phyloP scores from a whole-genome alignment of 2,329 filamentous ascomycete genomes.

The Dichotomopilus funicola region DNA sequence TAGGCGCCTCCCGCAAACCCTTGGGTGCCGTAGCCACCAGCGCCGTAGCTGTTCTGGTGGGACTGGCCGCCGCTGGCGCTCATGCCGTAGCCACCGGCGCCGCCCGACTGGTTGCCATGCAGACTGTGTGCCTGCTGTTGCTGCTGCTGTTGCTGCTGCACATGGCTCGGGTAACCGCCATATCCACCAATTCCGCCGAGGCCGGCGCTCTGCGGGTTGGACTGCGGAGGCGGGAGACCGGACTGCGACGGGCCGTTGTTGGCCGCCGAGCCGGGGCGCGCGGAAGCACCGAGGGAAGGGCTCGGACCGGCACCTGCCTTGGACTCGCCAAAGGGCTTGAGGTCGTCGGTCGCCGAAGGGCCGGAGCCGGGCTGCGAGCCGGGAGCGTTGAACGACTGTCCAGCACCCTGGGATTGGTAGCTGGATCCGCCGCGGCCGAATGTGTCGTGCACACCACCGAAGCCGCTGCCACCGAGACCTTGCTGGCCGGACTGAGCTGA shows the following conservation, averaged over 20 bases:
- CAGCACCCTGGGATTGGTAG: constrained; percentile 47
- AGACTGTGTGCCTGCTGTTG: constrained; percentile 38
- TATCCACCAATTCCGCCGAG: constrained; percentile 41
- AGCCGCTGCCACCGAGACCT: constrained; percentile 42
- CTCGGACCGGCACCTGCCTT: constrained; percentile 50
- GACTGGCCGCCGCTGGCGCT: constrained; percentile 44
- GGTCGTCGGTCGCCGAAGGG: constrained; percentile 42
- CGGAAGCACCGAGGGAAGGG: constrained; percentile 48
- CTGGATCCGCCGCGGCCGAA: constrained; percentile 47
- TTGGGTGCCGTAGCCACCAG: constrained; percentile 43
- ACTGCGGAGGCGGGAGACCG: constrained; percentile 50
- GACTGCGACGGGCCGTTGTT: constrained; percentile 47
- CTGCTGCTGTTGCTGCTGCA: constrained; percentile 22
- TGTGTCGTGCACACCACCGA: constrained; percentile 48
- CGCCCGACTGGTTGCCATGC: constrained; percentile 42
- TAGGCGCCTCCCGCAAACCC: constrained; percentile 39
- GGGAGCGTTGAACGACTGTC: constrained; percentile 47
- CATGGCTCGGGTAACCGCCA: constrained; percentile 46
- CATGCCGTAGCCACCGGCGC: constrained; percentile 45
- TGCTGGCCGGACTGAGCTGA: constrained; percentile 45
- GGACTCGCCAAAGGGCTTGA: constrained; percentile 53
- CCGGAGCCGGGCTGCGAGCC: constrained; percentile 39
- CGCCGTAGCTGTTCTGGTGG: constrained; percentile 49
- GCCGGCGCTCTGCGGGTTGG: constrained; percentile 39
- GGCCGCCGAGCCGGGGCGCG: constrained; percentile 53